Base-by-base conservation (phyloP, 1,284 basidiomycete genomes). In the Hortiboletus rubellus region DNA sequence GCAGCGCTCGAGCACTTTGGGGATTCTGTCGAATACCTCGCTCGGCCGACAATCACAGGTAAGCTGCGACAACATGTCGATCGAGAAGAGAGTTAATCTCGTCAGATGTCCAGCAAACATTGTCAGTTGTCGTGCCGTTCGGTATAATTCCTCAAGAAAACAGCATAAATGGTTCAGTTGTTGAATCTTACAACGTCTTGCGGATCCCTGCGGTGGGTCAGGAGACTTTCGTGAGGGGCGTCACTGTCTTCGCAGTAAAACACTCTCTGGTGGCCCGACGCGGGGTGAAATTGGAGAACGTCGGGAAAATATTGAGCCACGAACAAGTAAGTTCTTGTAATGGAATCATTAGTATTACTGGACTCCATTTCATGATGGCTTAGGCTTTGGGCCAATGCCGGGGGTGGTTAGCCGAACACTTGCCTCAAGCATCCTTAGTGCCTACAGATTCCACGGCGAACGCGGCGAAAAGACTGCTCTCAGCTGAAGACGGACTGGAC, bases 351-450 rank as follows among this genome's bases (percentile, higher is more conserved):
- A 3, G 27, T 40, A 5, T 59, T 1, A 45, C 14, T 27, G 8
- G 18, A 36, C 14, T 7, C 46, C 36, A 49, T 58, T 59, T 48
- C 42, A 60, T 52, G 9, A 48, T 48, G 30, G 43, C 41, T 14
- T 62, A 92, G 89, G 89, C 89, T 15, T 71, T 92, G 24, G 89
- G 89, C n/a, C 89, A 92, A 70, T 92, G 89, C 68, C 77, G 74
- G 27, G 72, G 66, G 12, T 92, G 86, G 70, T 68, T 92, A 18
- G 66, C 74, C 27, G 64, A 71, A 50, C 67, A 82, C 49, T 68
- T 92, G 15, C 85, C 89, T 0, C 62, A 65, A 14, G 86, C 81
- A 3, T 65, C 74, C 1, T 67, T 79, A 24, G 76, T 84, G 54
- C 83, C 81, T 63, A 83, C 79, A 15, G 63, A 83, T 5, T 91